Evolutionary conservation across 176 grass and related monocot species (phyloP), one percentile per base, ranked within the genome.

Genomic region (Triticum timopheevii): DNA sequence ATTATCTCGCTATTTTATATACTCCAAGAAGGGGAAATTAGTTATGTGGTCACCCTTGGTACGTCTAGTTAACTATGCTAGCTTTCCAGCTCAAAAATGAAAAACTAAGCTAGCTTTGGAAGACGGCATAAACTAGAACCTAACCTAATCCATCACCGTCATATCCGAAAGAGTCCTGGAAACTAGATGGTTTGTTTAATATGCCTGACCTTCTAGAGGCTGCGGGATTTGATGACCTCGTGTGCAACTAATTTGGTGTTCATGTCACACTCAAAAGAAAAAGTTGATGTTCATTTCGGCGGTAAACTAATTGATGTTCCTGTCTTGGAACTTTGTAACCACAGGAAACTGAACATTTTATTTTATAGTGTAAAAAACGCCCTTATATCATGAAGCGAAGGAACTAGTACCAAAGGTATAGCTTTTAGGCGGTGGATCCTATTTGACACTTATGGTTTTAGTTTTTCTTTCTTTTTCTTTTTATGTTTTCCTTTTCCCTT

Each of bases 151-250:
- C 72, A 35, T 36, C 61, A 22, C 12, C 16, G 34, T 35, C 28
- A 83, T 59, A 13, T 34, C 27, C 39, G 44, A 35, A 70, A 47
- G 45, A 56, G 65, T 70, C 45, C 2, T 11, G 42, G 19, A 34
- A 52, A 38, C 15, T 17, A 47, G 65, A 23, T 36, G 45, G 31
- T 62, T 17, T 28, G 19, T 81, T 50, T 24, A 6, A 38, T 54
- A 82, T 71, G 66, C 66, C 44, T 16, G 22, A 82, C 80, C 66
- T 58, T 82, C 65, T 38, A 38, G 80, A 82, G 30, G 40, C 3
- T 50, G 42, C 17, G 54, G 79, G 16, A 12, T 33, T 22, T n/a
- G 1, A 72, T 42, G 35, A 22, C 63, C 50, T 68, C 16, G 11
- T 27, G 4, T 20, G 39, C 12, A 39, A 22, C 20, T 38, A 38